Base-by-base conservation (phyloP, 2,329 filamentous ascomycete genomes). In the Phaeosphaeriaceae sp. region DNA sequence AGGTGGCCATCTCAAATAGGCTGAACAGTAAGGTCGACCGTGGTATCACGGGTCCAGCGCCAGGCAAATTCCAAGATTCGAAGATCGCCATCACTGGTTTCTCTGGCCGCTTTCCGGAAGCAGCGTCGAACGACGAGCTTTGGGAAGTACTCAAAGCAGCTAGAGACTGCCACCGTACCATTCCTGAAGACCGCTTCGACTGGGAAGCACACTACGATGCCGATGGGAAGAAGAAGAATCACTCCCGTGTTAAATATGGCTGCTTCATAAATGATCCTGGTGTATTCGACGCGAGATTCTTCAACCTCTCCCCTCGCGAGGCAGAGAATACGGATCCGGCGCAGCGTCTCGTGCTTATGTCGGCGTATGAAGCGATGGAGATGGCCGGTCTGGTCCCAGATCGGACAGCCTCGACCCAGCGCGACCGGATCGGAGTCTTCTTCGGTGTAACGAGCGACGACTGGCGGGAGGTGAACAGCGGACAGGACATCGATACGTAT, bases 401-500 rank as follows among this genome's bases (percentile, higher is more conserved):
- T 5, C 69, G 64, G 1, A 53, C 50, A 48, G 43, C 57, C 6
- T 64, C 66, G 8, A 64, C 67, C 4, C 63, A 67, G 1, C 23
- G 40, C 6, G 40, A 42, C 3, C 63, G 71, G 11, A 54, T 74
- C 12, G 71, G 67, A 2, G 60, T 56, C 0, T 74, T 61, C 51
- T 72, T 65, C 51, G 72, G 73, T 2, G 40, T 50, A 17, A 53
- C 64, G 3, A 60, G 47, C 35, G 60, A 75, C 42, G 74, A 75
- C 45, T 68, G 46, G 32, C 28, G 40, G 1, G 61, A 63, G 36
- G 26, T 52, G 4, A 67, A 63, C 45, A 29, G 35, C 23, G 30
- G 8, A 6, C 51, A 66, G 20, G 36, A 60, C 12, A 76, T 84
- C 17, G 77, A 79, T 47, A 82, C 79, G 0, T 83, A 84, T 61